phyloP scores from a whole-genome alignment of 441 rosid genomes.

The Melastoma candidum region DNA sequence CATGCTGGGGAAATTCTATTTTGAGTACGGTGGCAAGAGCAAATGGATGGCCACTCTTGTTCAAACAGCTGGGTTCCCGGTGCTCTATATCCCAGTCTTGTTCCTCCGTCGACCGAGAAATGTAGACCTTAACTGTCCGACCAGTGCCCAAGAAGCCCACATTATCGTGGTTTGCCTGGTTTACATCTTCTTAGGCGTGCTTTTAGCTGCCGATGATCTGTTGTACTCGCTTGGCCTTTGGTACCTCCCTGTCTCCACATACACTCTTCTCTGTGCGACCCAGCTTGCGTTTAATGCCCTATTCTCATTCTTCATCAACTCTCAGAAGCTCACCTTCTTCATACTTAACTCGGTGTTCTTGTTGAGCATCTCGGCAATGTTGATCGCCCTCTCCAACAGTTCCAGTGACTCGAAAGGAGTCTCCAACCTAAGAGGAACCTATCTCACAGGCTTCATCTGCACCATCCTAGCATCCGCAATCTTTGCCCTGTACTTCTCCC shows the following conservation, averaged over 20 bases:
- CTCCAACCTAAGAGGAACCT: not conserved
- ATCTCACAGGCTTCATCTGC: not conserved
- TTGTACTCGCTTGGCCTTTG: not conserved
- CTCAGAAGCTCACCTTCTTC: conserved; percentile 3
- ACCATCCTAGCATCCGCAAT: not conserved
- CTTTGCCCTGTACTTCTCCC: not conserved
- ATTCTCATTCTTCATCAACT: not conserved
- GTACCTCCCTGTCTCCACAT: not conserved
- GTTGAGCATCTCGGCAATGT: not conserved
- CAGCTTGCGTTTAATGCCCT: not conserved
- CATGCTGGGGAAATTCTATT: not conserved
- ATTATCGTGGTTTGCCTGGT: not conserved
- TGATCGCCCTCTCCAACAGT: not conserved
- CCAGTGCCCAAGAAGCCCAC: not conserved
- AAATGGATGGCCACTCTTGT: conserved; percentile 3
- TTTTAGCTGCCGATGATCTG: not conserved
- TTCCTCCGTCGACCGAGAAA: not conserved
- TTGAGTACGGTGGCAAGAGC: not conserved
- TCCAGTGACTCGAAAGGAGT: not conserved
- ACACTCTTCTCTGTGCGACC: not conserved
- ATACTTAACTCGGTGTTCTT: not conserved
- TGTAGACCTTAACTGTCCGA: not conserved
- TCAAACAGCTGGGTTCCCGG: not conserved
- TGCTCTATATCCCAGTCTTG: not conserved
- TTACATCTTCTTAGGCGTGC: not conserved